phyloP scores from a whole-genome alignment of 2,329 filamentous ascomycete species.

The Ophiostoma pallidulum region DNA sequence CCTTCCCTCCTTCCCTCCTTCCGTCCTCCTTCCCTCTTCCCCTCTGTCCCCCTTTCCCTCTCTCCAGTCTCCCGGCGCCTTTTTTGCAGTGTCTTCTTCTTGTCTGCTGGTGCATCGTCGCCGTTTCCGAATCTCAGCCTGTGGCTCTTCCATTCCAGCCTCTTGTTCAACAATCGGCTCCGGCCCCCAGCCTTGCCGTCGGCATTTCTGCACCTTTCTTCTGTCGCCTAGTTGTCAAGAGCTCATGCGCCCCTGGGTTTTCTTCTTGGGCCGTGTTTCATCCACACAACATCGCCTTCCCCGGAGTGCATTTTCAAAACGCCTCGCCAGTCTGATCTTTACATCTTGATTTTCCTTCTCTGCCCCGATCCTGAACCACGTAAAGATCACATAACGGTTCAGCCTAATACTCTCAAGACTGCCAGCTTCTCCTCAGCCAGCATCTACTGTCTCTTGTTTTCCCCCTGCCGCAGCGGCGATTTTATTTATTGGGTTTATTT shows the following conservation, averaged over 20 bases:
- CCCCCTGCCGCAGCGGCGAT: background rate
- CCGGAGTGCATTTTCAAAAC: too few species aligned
- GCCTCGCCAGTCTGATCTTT: background rate
- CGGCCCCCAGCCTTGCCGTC: too few species aligned
- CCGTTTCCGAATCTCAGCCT: too few species aligned
- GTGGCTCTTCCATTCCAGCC: too few species aligned
- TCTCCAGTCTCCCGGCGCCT: background rate
- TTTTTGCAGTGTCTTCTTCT: background rate
- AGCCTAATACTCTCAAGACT: slow-evolving; percentile 3
- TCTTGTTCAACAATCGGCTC: too few species aligned
- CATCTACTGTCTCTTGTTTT: background rate
- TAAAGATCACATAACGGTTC: background rate
- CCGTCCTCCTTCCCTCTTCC: background rate
- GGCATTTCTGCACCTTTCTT: too few species aligned
- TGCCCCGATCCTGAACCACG: background rate
- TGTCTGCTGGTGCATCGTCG: too few species aligned
- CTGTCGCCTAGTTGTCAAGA: too few species aligned
- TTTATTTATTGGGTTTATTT: too few species aligned
- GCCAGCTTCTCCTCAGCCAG: background rate
- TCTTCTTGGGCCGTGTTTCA: too few species aligned
- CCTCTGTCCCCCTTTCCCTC: background rate
- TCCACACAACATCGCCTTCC: too few species aligned
- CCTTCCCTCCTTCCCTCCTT: background rate
- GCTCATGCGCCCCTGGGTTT: too few species aligned
- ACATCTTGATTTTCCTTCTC: background rate